Evolutionary conservation across 73 alveolate genomes (phyloP), one percentile per base, ranked within the genome.

Genomic region (Paramecium pentaurelia): DNA sequence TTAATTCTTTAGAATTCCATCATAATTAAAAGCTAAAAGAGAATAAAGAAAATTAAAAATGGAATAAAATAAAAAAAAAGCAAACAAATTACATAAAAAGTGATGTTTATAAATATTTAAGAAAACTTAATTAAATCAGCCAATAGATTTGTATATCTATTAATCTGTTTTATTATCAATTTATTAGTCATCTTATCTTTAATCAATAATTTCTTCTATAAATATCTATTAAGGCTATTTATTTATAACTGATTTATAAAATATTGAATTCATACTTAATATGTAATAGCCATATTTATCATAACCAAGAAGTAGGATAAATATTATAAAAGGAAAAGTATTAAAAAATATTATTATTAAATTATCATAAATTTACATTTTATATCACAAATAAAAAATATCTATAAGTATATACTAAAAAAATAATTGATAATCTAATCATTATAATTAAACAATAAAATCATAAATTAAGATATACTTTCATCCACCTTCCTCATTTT

Each of bases 51-150:
- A 80, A 27, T 27, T 20, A 28, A 80, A 80, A n/a, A 80, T 80
- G 91, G 91, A 45, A 27, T 28, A n/a, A 49, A 80, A 80, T 28
- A 80, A 27, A 47, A 80, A 80, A 36, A 80, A 80, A 16, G 91
- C 91, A 40, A 80, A 80, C 14, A 42, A 45, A 49, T 9, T 80
- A 10, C 91, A 80, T n/a, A 80, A 80, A 80, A 75, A 12, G n/a
- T 38, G 60, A 75, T 36, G 60, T 64, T 10, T 64, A 34, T 64
- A 64, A 64, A 14, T 10, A 18, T 54, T 54, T 18, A 54, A 54
- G 32, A 18, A 54, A n/a, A 0, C 70, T 54, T 54, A 18, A 54
- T 54, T 54, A n/a, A 54, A 4, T 54, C 6, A 47, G 18, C 18
- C 22, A 47, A 47, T 5, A 54, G 70, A 18, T n/a, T 49, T 49